Conservation (phyloP, 768 basidiomycete species). For the Suillus alpinus region DNA sequence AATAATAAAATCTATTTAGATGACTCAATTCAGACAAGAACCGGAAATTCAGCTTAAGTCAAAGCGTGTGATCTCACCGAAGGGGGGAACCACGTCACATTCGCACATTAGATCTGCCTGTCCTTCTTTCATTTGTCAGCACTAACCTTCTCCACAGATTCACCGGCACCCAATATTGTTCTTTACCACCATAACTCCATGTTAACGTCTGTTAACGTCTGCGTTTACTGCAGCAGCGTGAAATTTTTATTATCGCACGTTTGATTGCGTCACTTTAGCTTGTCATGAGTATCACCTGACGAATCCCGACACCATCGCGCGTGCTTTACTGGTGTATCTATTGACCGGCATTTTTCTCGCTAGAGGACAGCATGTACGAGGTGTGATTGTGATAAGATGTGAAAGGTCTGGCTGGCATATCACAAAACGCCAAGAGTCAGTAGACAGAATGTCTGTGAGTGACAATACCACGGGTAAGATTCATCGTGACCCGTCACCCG, state of each 20-base stretch:
- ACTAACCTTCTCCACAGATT: neutral
- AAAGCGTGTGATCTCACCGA: slow-evolving; percentile 6
- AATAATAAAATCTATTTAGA: slow-evolving; percentile 26
- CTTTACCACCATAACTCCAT: neutral
- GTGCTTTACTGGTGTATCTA: neutral
- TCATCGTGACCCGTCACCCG: neutral
- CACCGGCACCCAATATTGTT: neutral
- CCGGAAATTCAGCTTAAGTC: slow-evolving; percentile 3
- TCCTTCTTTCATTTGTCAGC: neutral
- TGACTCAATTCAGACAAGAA: slow-evolving; percentile 33
- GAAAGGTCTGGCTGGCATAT: neutral
- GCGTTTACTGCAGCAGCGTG: too few species aligned
- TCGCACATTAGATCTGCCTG: slow-evolving; percentile 2
- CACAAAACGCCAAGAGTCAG: neutral
- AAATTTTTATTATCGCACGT: slow-evolving; percentile 11
- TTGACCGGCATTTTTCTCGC: neutral
- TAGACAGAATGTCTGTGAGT: neutral
- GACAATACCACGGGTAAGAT: neutral
- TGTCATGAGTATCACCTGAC: neutral
- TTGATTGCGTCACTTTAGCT: slow-evolving; percentile 11
- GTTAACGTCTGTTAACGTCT: too few species aligned
- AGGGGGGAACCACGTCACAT: slow-evolving; percentile 2
- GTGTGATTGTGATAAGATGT: neutral
- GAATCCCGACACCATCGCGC: neutral
- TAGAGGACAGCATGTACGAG: neutral